A percentile compares a stretch with the other conserved stretches of the same genome.
Evolutionary conservation across 2,329 filamentous ascomycete genomes (phyloP).

Genomic region (Diaporthe helianthi): DNA sequence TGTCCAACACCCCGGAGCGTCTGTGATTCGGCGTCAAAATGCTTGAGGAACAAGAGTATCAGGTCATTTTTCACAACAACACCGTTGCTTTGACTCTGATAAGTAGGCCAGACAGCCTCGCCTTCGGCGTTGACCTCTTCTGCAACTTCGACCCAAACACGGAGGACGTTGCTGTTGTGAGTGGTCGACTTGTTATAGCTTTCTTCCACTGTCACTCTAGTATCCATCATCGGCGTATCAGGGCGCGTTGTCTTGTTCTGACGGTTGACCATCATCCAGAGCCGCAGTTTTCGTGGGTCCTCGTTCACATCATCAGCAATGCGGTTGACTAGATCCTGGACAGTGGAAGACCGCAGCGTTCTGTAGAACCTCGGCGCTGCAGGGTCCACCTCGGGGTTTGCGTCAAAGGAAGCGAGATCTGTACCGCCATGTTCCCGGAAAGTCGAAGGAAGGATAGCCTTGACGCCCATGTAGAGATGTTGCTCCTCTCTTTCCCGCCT

Average conservation of each 20-base stretch:
- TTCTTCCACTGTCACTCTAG: slow-evolving; percentile 80
- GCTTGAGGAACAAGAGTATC: slow-evolving; percentile 90
- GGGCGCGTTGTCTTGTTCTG: slow-evolving; percentile 97
- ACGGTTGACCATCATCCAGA: slow-evolving; percentile 98
- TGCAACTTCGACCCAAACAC: slow-evolving; percentile 85
- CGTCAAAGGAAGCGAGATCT: slow-evolving; percentile 77
- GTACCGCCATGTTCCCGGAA: slow-evolving; percentile 85
- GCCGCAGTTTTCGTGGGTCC: slow-evolving; percentile 74
- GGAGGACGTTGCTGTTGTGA: slow-evolving; percentile 74
- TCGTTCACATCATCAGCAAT: slow-evolving; percentile 75
- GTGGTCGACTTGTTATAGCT: slow-evolving; percentile 59
- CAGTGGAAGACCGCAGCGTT: slow-evolving; percentile 75
- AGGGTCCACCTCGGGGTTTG: slow-evolving; percentile 61
- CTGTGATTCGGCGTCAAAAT: slow-evolving; percentile 83
- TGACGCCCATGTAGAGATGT: slow-evolving; percentile 87
- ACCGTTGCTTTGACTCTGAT: slow-evolving; percentile 63
- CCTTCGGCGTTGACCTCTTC: slow-evolving; percentile 72
- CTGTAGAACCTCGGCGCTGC: slow-evolving; percentile 77
- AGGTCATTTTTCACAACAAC: slow-evolving; percentile 65
- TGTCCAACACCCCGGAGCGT: slow-evolving; percentile 79
- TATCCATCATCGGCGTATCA: slow-evolving; percentile 83
- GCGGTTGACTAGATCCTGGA: slow-evolving; percentile 75
- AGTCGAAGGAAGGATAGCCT: slow-evolving; percentile 80
- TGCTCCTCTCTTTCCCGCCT: slow-evolving; percentile 92
- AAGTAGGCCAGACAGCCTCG: slow-evolving; percentile 74